These are phyloP conservation scores for Boletus insuetus DNA, from an alignment of 768 basidiomycete species.

Conservation along the genomic window DNA sequence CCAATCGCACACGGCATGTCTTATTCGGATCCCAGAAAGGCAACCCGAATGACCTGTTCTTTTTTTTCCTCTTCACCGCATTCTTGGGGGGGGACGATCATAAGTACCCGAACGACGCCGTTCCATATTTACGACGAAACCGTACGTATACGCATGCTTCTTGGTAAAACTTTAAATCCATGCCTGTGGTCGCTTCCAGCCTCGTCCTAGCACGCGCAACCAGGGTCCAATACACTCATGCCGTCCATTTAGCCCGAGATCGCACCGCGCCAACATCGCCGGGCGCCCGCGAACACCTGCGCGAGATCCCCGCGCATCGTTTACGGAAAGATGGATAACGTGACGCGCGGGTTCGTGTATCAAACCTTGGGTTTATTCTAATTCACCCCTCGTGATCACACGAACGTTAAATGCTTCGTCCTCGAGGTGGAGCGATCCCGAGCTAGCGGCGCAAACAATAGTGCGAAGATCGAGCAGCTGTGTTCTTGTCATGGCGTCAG, in stretches of 20 bases:
- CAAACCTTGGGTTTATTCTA: neutral
- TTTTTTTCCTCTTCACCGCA: neutral
- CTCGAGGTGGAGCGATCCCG: conserved; percentile 9
- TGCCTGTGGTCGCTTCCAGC: no score
- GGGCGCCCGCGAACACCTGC: conserved; percentile 7
- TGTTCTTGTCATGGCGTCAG: neutral
- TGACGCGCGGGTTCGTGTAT: neutral
- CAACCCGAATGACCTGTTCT: neutral
- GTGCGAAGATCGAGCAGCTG: neutral
- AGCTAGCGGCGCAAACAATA: neutral
- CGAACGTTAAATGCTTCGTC: neutral
- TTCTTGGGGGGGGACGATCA: neutral
- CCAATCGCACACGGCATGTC: neutral
- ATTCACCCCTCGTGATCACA: neutral
- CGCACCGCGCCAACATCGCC: neutral
- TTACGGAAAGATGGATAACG: conserved; percentile 14
- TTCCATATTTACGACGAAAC: no score
- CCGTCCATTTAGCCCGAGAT: neutral
- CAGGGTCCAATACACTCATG: neutral
- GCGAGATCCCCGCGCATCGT: conserved; percentile 19
- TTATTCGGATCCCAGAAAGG: neutral
- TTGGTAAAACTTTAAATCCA: no score
- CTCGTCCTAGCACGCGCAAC: no score
- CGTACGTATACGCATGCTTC: no score
- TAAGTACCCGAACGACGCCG: neutral